These are phyloP conservation scores for Hanseniaspora thailandica DNA, from an alignment of 805 yeast genomes.

Conservation along the genomic window DNA sequence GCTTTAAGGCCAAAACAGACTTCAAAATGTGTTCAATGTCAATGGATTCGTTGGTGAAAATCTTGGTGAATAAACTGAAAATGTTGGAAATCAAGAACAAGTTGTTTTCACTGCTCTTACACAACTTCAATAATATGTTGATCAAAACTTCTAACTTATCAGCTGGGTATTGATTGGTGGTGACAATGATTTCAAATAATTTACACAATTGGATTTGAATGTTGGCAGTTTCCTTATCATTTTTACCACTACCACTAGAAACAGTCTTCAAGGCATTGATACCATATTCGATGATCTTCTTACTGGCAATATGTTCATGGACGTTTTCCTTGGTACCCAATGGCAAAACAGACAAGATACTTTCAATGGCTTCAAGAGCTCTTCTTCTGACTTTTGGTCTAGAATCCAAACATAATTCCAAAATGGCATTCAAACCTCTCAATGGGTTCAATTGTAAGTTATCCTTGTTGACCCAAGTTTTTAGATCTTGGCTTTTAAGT, in stretches of 20 bases:
- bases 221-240: constrained; percentile 39
- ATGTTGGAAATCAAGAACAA: constrained; percentile 70
- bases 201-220: constrained; percentile 66
- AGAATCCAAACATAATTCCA: constrained; percentile 70
- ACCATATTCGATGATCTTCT: constrained; percentile 55
- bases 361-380: constrained; percentile 77
- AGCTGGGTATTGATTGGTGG: constrained; percentile 75
- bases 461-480: constrained; percentile 56
- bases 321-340: constrained; percentile 50
- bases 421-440: constrained; percentile 66
- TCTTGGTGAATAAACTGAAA: constrained; percentile 70
- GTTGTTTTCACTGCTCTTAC: constrained; percentile 38
- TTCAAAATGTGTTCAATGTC: constrained; percentile 52
- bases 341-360: constrained; percentile 53
- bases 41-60: constrained; percentile 36
- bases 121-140: constrained; percentile 60
- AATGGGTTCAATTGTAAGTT: constrained; percentile 49
- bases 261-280: constrained; percentile 39
- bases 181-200: constrained; percentile 56
- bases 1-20: constrained; percentile 66
- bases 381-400: constrained; percentile 94
- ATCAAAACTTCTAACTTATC: constrained; percentile 58
- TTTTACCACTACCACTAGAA: constrained; percentile 31
- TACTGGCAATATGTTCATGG: constrained; percentile 61
- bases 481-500: constrained; percentile 65